Evolutionary conservation across 1,139 yeast genomes (phyloP), one percentile per base, ranked within the genome.

Genomic region (Debaryomyces sp.): DNA sequence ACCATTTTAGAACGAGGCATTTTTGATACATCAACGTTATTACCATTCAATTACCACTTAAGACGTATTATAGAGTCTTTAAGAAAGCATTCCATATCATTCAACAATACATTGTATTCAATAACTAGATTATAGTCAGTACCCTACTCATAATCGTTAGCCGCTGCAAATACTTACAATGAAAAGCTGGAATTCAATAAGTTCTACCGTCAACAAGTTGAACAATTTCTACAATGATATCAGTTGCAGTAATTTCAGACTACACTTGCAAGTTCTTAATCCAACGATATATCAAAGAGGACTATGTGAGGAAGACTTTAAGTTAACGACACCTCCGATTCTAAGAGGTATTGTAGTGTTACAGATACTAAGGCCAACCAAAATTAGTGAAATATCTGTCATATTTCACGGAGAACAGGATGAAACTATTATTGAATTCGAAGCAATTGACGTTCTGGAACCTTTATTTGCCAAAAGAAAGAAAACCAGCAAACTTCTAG

Each of bases 241-340:
- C 22, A 41, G 30, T 30, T 29, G 43, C 13, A 21, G 30, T 10
- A 17, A 22, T n/a, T 45, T 41, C 29, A 43, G 27, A 35, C 35
- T 46, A 13, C 43, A 46, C 7, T 13, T 43, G 18, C 42, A 42
- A 9, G 23, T 42, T 10, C 12, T 37, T n/a, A 43, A 36, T 32
- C 41, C 43, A 4, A 43, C 37, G 9, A 38, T 46, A 17, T 54
- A 51, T 32, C 54, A 51, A 32, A 46, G 50, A 13, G 56, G 56
- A 6, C 41, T 50, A 10, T 43, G 45, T 18, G 43, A 44, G n/a
- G 27, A 41, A 6, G 54, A 54, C 17, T 36, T 49, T 5, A 44
- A 27, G n/a, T 23, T 29, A 10, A 37, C 45, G 6, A 36, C 46
- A 9, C 49, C 49, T 29, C 54, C 52, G 15, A 39, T 44, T 13